These are phyloP conservation scores for Ascochyta koolunga DNA, from an alignment of 2,329 filamentous ascomycete species.

Conservation along the genomic window DNA sequence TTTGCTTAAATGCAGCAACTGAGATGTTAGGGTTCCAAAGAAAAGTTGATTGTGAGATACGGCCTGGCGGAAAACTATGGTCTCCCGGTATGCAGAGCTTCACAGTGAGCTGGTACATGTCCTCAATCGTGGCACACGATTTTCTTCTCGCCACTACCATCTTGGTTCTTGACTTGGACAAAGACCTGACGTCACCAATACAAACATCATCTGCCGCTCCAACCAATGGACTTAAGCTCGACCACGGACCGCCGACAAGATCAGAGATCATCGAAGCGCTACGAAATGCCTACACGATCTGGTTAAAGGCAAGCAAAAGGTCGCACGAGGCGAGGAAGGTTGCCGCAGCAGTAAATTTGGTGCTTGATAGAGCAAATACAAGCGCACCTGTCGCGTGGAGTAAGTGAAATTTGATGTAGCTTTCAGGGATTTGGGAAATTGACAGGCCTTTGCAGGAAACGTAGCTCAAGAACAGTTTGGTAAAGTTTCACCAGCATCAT, in stretches of 20 bases:
- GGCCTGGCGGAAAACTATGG: slow-evolving; percentile 46
- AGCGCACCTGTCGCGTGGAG: slow-evolving; percentile 4
- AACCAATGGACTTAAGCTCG: slow-evolving; percentile 23
- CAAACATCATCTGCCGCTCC: background rate
- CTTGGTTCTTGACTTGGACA: slow-evolving; percentile 52
- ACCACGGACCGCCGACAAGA: slow-evolving; percentile 29
- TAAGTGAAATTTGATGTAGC: slow-evolving; percentile 3
- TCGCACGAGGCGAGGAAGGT: slow-evolving; percentile 43
- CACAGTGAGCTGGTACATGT: slow-evolving; percentile 53
- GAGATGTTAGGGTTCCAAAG: slow-evolving; percentile 53
- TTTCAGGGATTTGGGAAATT: background rate
- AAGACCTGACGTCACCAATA: slow-evolving; percentile 29
- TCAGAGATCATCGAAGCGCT: slow-evolving; percentile 34
- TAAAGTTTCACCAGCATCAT: slow-evolving; percentile 16
- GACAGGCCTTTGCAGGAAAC: slow-evolving; percentile 2
- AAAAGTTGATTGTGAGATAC: slow-evolving; percentile 50
- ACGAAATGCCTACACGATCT: slow-evolving; percentile 30
- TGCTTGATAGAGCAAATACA: slow-evolving; percentile 32
- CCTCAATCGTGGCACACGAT: slow-evolving; percentile 53
- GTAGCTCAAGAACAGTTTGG: background rate
- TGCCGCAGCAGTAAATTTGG: slow-evolving; percentile 34
- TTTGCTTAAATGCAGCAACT: slow-evolving; percentile 55
- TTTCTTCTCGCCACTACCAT: slow-evolving; percentile 58
- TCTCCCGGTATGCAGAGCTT: slow-evolving; percentile 40
- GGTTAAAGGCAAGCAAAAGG: slow-evolving; percentile 29